A percentile compares a stretch with the other conserved stretches of the same genome.
Conservation (phyloP, 345 rosid species). For the Clarkia xantiana region DNA sequence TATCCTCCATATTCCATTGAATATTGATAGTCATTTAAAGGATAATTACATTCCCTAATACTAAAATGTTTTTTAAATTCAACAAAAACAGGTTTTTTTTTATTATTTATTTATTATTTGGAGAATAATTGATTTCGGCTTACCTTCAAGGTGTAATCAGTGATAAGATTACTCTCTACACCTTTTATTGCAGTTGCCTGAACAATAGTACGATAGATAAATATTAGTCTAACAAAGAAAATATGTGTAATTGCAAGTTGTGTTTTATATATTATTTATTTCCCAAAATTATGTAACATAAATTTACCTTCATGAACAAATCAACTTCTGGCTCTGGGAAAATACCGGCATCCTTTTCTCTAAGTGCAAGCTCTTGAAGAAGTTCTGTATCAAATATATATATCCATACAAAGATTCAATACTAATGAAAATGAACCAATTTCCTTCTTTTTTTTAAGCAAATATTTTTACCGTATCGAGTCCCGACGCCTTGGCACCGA, state of each 20-base stretch:
- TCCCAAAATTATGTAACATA: neutral
- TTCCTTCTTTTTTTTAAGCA: too few relatives aligned
- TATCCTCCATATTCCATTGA: too few relatives aligned
- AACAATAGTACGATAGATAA: neutral
- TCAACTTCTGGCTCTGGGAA: constrained; percentile 76
- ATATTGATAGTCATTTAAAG: too few relatives aligned
- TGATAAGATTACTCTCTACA: constrained; percentile 62
- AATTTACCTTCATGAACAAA: constrained; percentile 71
- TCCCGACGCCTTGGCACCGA: constrained; percentile 84
- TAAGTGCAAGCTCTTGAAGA: constrained; percentile 55
- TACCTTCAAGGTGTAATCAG: constrained; percentile 88
- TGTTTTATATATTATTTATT: too few relatives aligned
- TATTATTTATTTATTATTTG: too few relatives aligned
- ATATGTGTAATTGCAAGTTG: neutral
- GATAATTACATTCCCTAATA: too few relatives aligned
- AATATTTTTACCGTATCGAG: constrained; percentile 50
- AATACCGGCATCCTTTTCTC: constrained; percentile 69
- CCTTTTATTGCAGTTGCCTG: constrained; percentile 72
- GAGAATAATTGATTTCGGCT: constrained; percentile 2
- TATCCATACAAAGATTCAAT: too few relatives aligned
- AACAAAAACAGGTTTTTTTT: too few relatives aligned
- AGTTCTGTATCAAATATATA: constrained; percentile 27
- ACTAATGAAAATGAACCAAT: too few relatives aligned
- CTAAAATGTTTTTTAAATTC: too few relatives aligned
- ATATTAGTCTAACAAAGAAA: neutral